Percentiles rank a stretch among this genome's conserved stretches.
These are phyloP conservation scores for Phytophthora rubi DNA, from an alignment of 352 stramenopile genomes.

Conservation along the genomic window DNA sequence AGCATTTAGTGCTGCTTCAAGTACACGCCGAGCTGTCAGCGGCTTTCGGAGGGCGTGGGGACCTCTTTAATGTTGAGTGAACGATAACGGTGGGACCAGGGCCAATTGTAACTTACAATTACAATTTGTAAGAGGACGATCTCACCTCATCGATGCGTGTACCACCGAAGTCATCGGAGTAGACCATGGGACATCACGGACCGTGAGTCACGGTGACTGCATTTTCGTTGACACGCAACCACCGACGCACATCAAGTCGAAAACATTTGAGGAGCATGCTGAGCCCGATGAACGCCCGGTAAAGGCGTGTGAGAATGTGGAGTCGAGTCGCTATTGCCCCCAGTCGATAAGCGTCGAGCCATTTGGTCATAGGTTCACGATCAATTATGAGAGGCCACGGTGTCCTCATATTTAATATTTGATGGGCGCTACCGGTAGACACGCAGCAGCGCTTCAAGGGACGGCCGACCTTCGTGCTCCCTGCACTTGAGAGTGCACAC, in stretches of 20 bases:
- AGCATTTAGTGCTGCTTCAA: conserved; percentile 16
- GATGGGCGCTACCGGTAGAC: neutral
- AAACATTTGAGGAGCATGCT: too few species aligned
- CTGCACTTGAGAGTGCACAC: neutral
- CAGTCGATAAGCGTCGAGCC: too few species aligned
- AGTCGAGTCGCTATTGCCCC: too few species aligned
- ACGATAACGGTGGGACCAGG: neutral
- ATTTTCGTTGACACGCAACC: neutral
- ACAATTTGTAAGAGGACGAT: neutral
- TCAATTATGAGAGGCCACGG: neutral
- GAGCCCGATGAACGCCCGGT: too few species aligned
- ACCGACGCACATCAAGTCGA: neutral
- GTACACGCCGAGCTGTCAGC: conserved; percentile 22
- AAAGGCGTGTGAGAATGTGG: too few species aligned
- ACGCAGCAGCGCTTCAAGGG: neutral
- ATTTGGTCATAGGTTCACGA: neutral
- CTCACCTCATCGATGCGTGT: neutral
- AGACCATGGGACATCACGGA: neutral
- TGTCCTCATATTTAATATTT: neutral
- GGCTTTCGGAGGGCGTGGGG: neutral
- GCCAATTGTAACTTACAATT: neutral
- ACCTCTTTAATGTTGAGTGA: neutral
- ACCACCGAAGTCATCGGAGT: neutral
- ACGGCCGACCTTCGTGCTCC: neutral
- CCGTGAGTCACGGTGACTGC: neutral